Percentiles rank a stretch among this genome's conserved stretches.
These are phyloP conservation scores for Castanea sativa DNA, from an alignment of 306 rosid genomes.

Conservation along the genomic window DNA sequence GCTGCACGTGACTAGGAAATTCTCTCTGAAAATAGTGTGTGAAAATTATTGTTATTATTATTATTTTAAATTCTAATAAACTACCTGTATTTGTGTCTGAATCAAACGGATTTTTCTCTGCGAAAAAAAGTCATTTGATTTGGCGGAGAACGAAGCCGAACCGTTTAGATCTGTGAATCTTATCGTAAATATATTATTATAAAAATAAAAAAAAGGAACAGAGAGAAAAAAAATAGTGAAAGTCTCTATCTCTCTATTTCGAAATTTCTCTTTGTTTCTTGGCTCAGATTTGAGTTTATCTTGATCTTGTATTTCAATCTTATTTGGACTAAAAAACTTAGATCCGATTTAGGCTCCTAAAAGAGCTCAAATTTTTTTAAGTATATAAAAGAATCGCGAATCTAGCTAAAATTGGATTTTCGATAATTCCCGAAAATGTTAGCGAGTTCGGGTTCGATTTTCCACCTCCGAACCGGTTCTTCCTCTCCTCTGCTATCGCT, in stretches of 20 bases:
- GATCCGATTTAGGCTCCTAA: not conserved
- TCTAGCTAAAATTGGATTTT: not conserved
- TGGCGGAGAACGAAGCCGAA: not conserved
- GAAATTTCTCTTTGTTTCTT: too few species aligned
- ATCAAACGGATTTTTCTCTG: not conserved
- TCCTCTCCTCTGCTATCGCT: slow-evolving; percentile 22
- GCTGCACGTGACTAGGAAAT: not conserved
- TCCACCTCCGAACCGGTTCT: slow-evolving; percentile 31
- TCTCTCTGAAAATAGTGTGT: not conserved
- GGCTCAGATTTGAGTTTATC: not conserved
- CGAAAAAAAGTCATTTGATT: not conserved
- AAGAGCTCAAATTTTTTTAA: not conserved
- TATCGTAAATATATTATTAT: not conserved
- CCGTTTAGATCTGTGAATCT: slow-evolving; percentile 32
- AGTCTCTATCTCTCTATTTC: not conserved
- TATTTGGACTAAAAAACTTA: not conserved
- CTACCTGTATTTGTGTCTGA: not conserved
- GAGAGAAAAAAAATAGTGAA: not conserved
- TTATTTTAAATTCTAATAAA: not conserved
- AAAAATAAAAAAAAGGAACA: too few species aligned
- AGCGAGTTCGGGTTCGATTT: slow-evolving; percentile 49
- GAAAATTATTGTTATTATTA: too few species aligned
- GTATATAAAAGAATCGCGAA: not conserved
- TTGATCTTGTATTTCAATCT: slow-evolving; percentile 18
- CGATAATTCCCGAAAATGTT: slow-evolving; percentile 33